phyloP scores from a whole-genome alignment of 768 basidiomycete species.

The Pleurotus eryngii region DNA sequence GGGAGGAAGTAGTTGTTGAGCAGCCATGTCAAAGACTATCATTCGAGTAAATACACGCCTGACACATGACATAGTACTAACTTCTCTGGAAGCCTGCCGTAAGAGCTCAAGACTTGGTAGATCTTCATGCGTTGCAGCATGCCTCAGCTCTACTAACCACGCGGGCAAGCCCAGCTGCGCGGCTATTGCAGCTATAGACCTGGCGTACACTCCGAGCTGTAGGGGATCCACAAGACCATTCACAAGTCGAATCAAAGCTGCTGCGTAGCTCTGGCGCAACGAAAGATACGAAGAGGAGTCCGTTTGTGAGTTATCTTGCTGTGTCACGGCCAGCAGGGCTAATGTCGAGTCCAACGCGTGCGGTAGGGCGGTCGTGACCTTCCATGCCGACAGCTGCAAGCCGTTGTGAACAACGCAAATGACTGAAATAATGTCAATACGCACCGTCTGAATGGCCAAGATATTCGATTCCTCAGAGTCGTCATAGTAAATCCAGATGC shows the following conservation, averaged over 20 bases:
- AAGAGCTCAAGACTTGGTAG: constrained; percentile 81
- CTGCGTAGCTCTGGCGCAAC: constrained; percentile 75
- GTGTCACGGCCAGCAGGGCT: constrained; percentile 55
- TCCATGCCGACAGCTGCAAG: constrained; percentile 75
- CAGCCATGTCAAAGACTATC: constrained; percentile 79
- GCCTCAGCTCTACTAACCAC: constrained; percentile 90
- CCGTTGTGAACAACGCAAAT: constrained; percentile 8
- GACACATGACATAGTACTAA: constrained; percentile 11
- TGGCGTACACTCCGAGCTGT: constrained; percentile 84
- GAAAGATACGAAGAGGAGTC: constrained; percentile 36
- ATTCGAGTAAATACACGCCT: not conserved
- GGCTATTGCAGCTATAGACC: constrained; percentile 88
- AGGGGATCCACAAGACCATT: constrained; percentile 95
- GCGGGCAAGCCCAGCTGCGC: constrained; percentile 79
- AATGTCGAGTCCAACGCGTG: constrained; percentile 77
- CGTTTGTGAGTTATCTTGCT: constrained; percentile 43
- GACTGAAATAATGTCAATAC: constrained; percentile 19
- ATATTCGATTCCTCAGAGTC: constrained; percentile 56
- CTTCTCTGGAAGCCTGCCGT: constrained; percentile 75
- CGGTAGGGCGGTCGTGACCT: constrained; percentile 67
- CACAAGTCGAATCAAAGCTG: constrained; percentile 83
- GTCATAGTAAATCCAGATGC: constrained; percentile 70
- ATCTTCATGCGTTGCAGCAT: constrained; percentile 95
- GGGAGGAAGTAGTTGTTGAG: constrained; percentile 83
- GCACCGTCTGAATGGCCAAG: constrained; percentile 62